These are phyloP conservation scores for Phoma sp. DNA, from an alignment of 2,329 filamentous ascomycete species.

Conservation along the genomic window DNA sequence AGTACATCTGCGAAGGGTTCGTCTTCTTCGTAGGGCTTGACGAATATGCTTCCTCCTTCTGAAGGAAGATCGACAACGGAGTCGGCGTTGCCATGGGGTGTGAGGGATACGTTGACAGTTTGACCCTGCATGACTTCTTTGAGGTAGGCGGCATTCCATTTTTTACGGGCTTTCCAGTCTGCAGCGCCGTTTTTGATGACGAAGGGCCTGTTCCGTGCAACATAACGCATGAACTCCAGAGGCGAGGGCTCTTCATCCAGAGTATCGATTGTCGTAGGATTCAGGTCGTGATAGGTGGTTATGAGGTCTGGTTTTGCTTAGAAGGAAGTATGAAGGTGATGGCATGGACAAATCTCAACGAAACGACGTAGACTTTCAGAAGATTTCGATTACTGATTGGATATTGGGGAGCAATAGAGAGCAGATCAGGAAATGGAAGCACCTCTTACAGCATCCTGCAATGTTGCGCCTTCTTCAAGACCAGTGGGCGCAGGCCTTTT, in stretches of 20 bases:
- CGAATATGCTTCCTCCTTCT: constrained; percentile 56
- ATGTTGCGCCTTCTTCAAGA: constrained; percentile 27
- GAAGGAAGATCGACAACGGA: constrained; percentile 69
- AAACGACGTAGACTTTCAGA: too few species aligned
- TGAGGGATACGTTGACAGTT: constrained; percentile 76
- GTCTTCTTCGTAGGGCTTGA: constrained; percentile 73
- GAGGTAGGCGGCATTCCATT: constrained; percentile 69
- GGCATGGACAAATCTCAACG: too few species aligned
- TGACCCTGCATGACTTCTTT: constrained; percentile 60
- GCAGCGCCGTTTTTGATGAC: constrained; percentile 68
- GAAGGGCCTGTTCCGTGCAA: constrained; percentile 76
- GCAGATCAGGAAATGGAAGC: constrained; percentile 19
- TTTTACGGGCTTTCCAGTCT: constrained; percentile 66
- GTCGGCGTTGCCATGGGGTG: constrained; percentile 70
- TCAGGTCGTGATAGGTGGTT: constrained; percentile 75
- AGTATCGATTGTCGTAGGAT: constrained; percentile 65
- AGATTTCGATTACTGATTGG: too few species aligned
- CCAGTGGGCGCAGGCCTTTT: constrained; percentile 39
- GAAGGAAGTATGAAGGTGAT: neutral
- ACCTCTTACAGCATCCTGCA: constrained; percentile 48
- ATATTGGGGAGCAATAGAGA: too few species aligned
- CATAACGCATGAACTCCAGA: constrained; percentile 80
- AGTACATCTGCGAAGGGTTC: constrained; percentile 69
- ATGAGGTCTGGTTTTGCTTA: constrained; percentile 57
- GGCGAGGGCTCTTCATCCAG: constrained; percentile 70